Evolutionary conservation across 495 filamentous ascomycete genomes (phyloP).

Genomic region (Achaetomiella virescens): DNA sequence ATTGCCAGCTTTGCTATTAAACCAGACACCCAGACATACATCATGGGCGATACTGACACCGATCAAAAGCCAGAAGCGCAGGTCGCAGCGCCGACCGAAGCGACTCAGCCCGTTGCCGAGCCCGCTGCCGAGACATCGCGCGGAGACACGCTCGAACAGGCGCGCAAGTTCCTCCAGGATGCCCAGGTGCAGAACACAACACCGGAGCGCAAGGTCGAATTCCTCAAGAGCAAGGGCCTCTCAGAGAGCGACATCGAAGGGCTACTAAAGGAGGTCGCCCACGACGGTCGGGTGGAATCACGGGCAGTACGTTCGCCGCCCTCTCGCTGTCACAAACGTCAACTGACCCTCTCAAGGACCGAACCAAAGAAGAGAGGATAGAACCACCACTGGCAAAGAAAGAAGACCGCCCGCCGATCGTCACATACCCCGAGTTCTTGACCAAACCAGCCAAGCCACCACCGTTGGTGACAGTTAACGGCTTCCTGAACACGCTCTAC

Average conservation of each 20-base stretch:
- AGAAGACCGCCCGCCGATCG: conserved; percentile 69
- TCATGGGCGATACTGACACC: conserved; percentile 11
- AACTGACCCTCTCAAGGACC: conserved; percentile 14
- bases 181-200: conserved; percentile 65
- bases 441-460: conserved; percentile 52
- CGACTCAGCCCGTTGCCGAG: not conserved
- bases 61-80: conserved; percentile 7
- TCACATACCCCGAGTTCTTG: conserved; percentile 96
- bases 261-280: conserved; percentile 47
- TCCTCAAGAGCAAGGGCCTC: conserved; percentile 76
- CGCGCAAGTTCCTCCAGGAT: conserved; percentile 72
- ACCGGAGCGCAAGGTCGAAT: conserved; percentile 66
- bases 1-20: not conserved
- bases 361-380: conserved; percentile 7
- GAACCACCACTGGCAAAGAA: conserved; percentile 20
- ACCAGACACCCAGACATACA: not conserved
- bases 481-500: conserved; percentile 73
- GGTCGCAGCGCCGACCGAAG: not conserved
- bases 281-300: conserved; percentile 27
- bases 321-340: not conserved
- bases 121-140: conserved; percentile 11
- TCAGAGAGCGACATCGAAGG: conserved; percentile 58
- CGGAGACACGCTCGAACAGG: conserved; percentile 57
- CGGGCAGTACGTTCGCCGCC: conserved; percentile 17
- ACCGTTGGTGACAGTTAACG: conserved; percentile 69